Conservation (phyloP, 306 rosid species). For the Pyrus pyrifolia region DNA sequence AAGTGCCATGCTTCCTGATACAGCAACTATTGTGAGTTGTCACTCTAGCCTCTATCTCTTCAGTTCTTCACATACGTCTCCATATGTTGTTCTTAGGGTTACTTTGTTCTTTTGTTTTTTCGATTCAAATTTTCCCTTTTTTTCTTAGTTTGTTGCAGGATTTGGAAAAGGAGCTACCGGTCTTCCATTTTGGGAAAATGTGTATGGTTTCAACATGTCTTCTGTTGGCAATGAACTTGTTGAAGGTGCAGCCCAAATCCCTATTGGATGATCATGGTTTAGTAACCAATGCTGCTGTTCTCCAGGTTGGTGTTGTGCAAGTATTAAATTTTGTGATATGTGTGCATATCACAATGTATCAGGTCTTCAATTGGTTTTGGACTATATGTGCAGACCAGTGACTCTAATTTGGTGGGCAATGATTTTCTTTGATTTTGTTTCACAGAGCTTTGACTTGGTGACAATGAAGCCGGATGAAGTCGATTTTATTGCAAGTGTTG, state of each 20-base stretch:
- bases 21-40: constrained; percentile 80
- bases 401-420: neutral
- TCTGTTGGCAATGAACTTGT: constrained; percentile 80
- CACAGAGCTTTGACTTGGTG: constrained; percentile 76
- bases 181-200: constrained; percentile 89
- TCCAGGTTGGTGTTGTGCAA: constrained; percentile 55
- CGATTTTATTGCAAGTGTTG: constrained; percentile 73
- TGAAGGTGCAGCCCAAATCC: constrained; percentile 55
- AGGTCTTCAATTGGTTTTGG: neutral
- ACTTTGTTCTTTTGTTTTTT: neutral
- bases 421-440: neutral
- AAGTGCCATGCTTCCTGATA: constrained; percentile 91
- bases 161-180: constrained; percentile 89
- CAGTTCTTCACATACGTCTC: neutral
- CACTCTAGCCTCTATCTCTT: neutral
- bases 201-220: constrained; percentile 73
- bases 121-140: neutral
- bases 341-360: neutral
- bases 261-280: constrained; percentile 66
- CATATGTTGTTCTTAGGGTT: neutral
- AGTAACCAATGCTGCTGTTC: constrained; percentile 61
- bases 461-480: constrained; percentile 72
- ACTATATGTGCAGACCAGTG: neutral
- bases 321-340: neutral
- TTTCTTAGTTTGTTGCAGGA: constrained; percentile 80